Conservation (phyloP, 73 alveolate species). For the Halteria grandinella region DNA sequence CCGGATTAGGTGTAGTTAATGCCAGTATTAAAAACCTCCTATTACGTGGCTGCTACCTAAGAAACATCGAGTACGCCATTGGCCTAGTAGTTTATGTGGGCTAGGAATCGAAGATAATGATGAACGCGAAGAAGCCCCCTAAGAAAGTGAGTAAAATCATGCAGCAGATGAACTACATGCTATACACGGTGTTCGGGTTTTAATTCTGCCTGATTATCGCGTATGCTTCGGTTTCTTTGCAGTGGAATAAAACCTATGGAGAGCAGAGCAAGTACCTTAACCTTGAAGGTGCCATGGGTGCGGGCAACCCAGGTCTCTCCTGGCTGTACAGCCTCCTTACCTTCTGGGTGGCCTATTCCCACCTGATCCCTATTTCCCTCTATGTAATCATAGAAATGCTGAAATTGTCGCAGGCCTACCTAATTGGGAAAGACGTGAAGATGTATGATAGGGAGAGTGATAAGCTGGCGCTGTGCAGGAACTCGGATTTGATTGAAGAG, state of each 20-base stretch:
- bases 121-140: slow-evolving; percentile 93
- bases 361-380: slow-evolving; percentile 95
- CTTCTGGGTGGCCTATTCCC: slow-evolving; percentile 92
- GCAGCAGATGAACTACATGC: slow-evolving; percentile 81
- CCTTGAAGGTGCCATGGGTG: too few relatives aligned
- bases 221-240: slow-evolving; percentile 36
- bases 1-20: too few relatives aligned
- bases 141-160: slow-evolving; percentile 87
- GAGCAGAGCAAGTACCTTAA: slow-evolving; percentile 22
- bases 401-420: slow-evolving; percentile 84
- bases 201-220: slow-evolving; percentile 45
- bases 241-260: slow-evolving; percentile 30
- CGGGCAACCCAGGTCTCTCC: not conserved
- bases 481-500: slow-evolving; percentile 98
- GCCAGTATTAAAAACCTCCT: slow-evolving; percentile 65
- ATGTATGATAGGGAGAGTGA: slow-evolving; percentile 80
- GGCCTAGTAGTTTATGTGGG: slow-evolving; percentile 97
- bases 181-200: slow-evolving; percentile 75
- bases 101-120: slow-evolving; percentile 94
- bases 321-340: slow-evolving; percentile 58
- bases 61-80: slow-evolving; percentile 86
- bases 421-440: slow-evolving; percentile 82
- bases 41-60: slow-evolving; percentile 93
- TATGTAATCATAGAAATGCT: slow-evolving; percentile 96
- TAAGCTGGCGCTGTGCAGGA: slow-evolving; percentile 94